Evolutionary conservation across 2,329 filamentous ascomycete species (phyloP).

Genomic region (Chrysoporthe cubensis): DNA sequence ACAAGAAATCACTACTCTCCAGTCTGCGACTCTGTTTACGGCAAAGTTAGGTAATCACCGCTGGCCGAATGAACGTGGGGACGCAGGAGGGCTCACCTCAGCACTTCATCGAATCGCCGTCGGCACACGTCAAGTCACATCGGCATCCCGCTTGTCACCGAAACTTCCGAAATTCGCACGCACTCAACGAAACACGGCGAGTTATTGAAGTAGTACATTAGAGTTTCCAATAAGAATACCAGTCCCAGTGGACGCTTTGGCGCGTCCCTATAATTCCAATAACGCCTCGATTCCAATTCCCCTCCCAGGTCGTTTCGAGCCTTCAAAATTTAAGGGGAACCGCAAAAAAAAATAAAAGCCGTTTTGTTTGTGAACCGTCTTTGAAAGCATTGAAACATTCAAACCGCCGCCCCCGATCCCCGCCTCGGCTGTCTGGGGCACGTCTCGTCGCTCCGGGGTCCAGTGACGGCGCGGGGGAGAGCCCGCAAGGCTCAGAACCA

Average conservation of each 20-base stretch:
- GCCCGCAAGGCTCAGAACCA: background rate
- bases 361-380: background rate
- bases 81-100: too few species aligned
- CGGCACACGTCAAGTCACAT: too few species aligned
- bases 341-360: background rate
- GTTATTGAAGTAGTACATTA: background rate
- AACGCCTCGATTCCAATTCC: background rate
- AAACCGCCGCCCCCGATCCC: background rate
- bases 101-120: too few species aligned
- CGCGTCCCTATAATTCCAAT: background rate
- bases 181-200: background rate
- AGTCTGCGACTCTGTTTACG: too few species aligned
- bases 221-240: background rate
- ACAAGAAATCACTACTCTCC: too few species aligned
- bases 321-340: background rate
- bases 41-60: too few species aligned
- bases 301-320: background rate
- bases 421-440: background rate
- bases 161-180: too few species aligned
- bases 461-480: background rate
- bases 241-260: background rate
- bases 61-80: too few species aligned
- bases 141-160: too few species aligned
- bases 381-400: background rate
- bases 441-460: background rate